Evolutionary conservation across 2,329 filamentous ascomycete genomes (phyloP), one percentile per base, ranked within the genome.

Genomic region (Hypoxylon sp.): DNA sequence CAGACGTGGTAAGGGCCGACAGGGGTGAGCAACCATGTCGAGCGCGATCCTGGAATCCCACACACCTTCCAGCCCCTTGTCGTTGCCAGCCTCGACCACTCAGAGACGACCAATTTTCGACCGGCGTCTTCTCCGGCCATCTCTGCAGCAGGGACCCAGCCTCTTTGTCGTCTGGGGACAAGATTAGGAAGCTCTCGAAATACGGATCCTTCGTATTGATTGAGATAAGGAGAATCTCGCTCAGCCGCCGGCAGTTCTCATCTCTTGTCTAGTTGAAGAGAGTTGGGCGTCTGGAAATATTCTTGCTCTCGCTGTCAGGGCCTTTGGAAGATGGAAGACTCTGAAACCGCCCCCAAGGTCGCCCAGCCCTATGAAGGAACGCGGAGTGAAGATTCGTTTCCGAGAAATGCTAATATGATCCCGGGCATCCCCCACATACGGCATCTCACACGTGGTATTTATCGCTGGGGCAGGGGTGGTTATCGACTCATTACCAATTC

Each of bases 131-230:
- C 43, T 18, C 3, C 43, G 4, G 27, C 29, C 45, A 8, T 15
- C 29, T 37, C 11, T 20, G n/a, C 23, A 29, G n/a, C 21, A 31
- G 4, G 4, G 48, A 51, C 17, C 15, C 17, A 17, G 23, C 20
- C 9, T 43, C 37, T 11, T 18, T 51, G 17, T 35, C 27, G 18
- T 10, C 26, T n/a, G 20, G 37, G 42, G 13, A 24, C 29, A 13
- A 24, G 18, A 13, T 21, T 51, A n/a, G 4, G 48, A 51, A 20
- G 48, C 24, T 8, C 48, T 51, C 15, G 48, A n/a, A 38, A 24
- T 42, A 43, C 40, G 48, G 45, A 18, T 51, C 48, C 5, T 38
- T 51, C 6, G 10, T 51, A n/a, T 43, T 51, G 48, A 51, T 51
- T 13, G 48, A 51, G 18, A 20, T 51, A n/a, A n/a, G n/a, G n/a